Conservation (phyloP, 225 moss, liverwort and hornwort species). For the Pseudoscleropodium purum region DNA sequence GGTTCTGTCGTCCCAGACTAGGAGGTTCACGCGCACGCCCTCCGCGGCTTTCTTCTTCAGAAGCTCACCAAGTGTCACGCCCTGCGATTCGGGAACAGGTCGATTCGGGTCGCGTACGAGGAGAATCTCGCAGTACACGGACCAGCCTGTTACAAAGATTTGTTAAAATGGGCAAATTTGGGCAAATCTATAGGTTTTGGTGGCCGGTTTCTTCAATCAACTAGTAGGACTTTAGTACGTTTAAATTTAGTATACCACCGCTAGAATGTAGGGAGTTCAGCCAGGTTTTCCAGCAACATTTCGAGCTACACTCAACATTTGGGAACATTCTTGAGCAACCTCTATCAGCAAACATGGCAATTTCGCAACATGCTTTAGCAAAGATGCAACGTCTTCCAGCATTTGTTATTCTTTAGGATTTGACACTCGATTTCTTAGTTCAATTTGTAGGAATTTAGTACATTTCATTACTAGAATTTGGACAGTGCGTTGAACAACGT, state of each 20-base stretch:
- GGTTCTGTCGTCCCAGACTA: constrained; percentile 87
- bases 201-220: background rate
- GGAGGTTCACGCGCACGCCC: constrained; percentile 73
- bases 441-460: background rate
- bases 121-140: constrained; percentile 73
- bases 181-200: background rate
- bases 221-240: background rate
- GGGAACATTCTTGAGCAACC: background rate
- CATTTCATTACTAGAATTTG: background rate
- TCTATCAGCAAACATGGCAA: background rate
- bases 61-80: constrained; percentile 63
- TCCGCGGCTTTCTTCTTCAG: constrained; percentile 62
- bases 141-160: constrained; percentile 41
- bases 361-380: background rate
- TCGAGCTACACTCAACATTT: background rate
- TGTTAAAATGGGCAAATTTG: background rate
- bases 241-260: background rate
- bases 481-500: background rate
- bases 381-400: background rate
- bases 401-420: background rate
- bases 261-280: background rate
- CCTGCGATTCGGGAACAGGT: constrained; percentile 46
- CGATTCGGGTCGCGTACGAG: constrained; percentile 62
- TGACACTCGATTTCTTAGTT: background rate
- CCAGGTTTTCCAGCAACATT: background rate